Evolutionary conservation across 2,329 filamentous ascomycete genomes (phyloP).

Genomic region (Alternaria metachromatica): DNA sequence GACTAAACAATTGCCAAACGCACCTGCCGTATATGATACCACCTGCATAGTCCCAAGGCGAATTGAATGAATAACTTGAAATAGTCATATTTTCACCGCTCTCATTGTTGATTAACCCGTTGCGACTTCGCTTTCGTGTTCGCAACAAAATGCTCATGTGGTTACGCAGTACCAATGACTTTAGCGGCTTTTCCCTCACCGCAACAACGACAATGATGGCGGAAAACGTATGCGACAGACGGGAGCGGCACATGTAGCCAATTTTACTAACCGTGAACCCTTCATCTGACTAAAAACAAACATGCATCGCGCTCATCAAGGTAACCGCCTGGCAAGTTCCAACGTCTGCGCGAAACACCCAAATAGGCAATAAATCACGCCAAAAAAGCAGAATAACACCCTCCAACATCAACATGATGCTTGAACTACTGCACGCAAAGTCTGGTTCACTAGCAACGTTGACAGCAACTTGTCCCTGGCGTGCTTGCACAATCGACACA

Average conservation of each 20-base stretch:
- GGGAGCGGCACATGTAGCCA: background rate
- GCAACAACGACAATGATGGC: background rate
- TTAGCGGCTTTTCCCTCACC: background rate
- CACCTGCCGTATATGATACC: background rate
- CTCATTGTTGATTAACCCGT: background rate
- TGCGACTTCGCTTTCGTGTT: background rate
- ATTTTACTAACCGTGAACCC: background rate
- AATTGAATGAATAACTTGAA: background rate
- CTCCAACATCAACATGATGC: background rate
- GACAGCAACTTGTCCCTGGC: background rate
- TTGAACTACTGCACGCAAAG: background rate
- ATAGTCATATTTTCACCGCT: background rate
- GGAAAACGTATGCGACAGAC: background rate
- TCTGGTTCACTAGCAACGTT: background rate
- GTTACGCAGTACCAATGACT: background rate
- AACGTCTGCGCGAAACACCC: background rate
- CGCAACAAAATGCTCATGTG: background rate
- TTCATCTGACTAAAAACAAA: background rate
- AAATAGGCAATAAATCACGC: background rate
- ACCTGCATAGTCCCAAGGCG: background rate
- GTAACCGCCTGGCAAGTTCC: background rate
- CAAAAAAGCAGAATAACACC: background rate
- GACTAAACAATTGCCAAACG: background rate
- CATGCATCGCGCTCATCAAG: background rate
- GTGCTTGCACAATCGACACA: background rate